A percentile compares a stretch with the other conserved stretches of the same genome.
These are phyloP conservation scores for Globisporangium parvum DNA, from an alignment of 352 stramenopile genomes.

Conservation along the genomic window DNA sequence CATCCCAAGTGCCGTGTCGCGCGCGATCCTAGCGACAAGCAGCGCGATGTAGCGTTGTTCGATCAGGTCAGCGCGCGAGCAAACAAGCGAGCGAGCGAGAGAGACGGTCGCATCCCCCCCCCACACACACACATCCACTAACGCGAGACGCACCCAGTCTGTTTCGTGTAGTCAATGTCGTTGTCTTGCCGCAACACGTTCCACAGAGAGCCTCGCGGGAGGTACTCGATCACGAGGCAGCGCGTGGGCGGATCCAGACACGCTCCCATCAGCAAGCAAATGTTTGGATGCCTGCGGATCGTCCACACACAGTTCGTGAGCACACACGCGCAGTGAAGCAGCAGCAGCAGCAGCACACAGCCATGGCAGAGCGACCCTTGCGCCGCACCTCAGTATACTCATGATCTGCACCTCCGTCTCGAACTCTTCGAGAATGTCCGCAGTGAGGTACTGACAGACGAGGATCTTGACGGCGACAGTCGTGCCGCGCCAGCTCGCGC, in stretches of 20 bases:
- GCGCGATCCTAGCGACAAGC: slow-evolving; percentile 46
- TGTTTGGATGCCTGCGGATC: slow-evolving; percentile 69
- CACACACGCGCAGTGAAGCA: slow-evolving; percentile 2
- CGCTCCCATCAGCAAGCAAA: slow-evolving; percentile 79
- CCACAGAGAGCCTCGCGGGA: slow-evolving; percentile 77
- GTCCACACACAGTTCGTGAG: background rate
- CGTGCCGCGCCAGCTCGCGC: slow-evolving; percentile 64
- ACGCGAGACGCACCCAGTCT: slow-evolving; percentile 40
- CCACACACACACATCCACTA: background rate
- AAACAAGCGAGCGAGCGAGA: background rate
- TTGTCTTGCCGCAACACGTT: slow-evolving; percentile 81
- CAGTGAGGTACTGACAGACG: slow-evolving; percentile 74
- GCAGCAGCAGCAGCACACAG: background rate
- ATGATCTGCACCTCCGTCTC: slow-evolving; percentile 88
- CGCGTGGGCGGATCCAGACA: slow-evolving; percentile 73
- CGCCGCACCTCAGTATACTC: slow-evolving; percentile 73
- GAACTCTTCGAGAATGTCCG: slow-evolving; percentile 84
- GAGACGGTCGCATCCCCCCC: too few relatives aligned
- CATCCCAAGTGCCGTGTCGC: slow-evolving; percentile 80
- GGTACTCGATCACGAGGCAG: slow-evolving; percentile 84
- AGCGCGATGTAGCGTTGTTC: background rate
- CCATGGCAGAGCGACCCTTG: too few relatives aligned
- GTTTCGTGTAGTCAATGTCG: slow-evolving; percentile 61
- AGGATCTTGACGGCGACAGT: slow-evolving; percentile 83
- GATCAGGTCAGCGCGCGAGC: background rate